Evolutionary conservation across 2,329 filamentous ascomycete species (phyloP), one percentile per base, ranked within the genome.

Genomic region (Beauveria sp.): DNA sequence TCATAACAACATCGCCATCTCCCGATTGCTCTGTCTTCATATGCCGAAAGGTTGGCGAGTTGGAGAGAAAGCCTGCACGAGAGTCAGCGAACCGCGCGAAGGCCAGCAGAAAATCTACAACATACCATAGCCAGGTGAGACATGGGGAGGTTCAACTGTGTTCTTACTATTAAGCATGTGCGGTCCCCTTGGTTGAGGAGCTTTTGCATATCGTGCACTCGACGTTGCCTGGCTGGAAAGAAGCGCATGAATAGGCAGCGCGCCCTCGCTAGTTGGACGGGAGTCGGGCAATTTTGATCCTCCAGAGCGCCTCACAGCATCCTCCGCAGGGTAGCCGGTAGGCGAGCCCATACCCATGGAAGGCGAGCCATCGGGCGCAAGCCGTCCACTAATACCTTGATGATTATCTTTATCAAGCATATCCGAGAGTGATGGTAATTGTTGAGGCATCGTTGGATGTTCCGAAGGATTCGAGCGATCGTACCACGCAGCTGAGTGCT

Each of bases 161-260:
- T 53, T 46, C 70, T 3, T 68, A 68, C 47, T 67, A 69, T 30
- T 63, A 63, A 14, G 63, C 62, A 57, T 66, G 65, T n/a, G 42
- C 65, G 65, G 18, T 9, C 50, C 49, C 22, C 47, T 18, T 26
- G 22, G 20, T 26, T 28, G 26, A 45, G 61, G 30, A 14, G 55
- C 55, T 22, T 66, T 63, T 10, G 62, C 61, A 10, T 64, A 56
- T 6, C 49, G 63, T 12, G 38, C 10, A 46, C 26, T 63, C 47
- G 54, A 65, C 58, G 22, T 71, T 63, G 9, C 70, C 66, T 62
- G 77, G 24, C 77, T 75, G 2, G 76, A 76, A 22, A 85, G 70
- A 0, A 85, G 72, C 0, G 81, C 77, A 64, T 84, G 81, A 26
- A 85, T 84, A 1, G 82, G 81, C 12, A 85, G 66, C 1, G 79